phyloP scores from a whole-genome alignment of 2,329 filamentous ascomycete genomes.

The Paramyrothecium roridum region DNA sequence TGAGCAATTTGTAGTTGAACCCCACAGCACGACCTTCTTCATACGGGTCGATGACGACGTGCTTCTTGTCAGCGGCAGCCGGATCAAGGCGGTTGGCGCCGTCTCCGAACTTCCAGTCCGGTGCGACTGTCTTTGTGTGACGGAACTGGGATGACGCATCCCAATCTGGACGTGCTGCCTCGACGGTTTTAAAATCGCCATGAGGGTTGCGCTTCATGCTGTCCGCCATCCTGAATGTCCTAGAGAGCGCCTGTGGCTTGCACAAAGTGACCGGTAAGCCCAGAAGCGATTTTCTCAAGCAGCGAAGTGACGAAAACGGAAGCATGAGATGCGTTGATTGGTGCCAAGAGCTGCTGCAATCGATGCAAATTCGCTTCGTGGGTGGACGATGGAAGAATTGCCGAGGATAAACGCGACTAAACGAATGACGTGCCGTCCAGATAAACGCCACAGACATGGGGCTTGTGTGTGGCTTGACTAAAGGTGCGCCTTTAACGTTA shows the following conservation, averaged over 20 bases:
- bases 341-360: not conserved
- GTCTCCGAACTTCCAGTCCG: conserved; percentile 62
- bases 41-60: conserved; percentile 81
- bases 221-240: conserved; percentile 17
- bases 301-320: not conserved
- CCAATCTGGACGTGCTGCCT: conserved; percentile 63
- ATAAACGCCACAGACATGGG: conserved; percentile 34
- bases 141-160: conserved; percentile 43
- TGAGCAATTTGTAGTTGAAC: conserved; percentile 90
- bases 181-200: conserved; percentile 71
- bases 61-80: conserved; percentile 36
- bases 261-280: not conserved
- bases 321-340: not conserved
- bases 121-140: conserved; percentile 61
- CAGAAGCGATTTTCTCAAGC: not conserved
- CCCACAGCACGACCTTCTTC: conserved; percentile 61
- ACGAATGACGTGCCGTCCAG: not conserved
- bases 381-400: conserved; percentile 29
- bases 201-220: conserved; percentile 51
- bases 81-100: conserved; percentile 56
- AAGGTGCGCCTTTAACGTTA: no score
- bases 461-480: no score
- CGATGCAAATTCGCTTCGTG: not conserved
- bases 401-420: not conserved
- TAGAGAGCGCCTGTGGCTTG: not conserved